These are phyloP conservation scores for Oryza australiensis DNA, from an alignment of 176 grass and related monocot genomes.

Conservation along the genomic window DNA sequence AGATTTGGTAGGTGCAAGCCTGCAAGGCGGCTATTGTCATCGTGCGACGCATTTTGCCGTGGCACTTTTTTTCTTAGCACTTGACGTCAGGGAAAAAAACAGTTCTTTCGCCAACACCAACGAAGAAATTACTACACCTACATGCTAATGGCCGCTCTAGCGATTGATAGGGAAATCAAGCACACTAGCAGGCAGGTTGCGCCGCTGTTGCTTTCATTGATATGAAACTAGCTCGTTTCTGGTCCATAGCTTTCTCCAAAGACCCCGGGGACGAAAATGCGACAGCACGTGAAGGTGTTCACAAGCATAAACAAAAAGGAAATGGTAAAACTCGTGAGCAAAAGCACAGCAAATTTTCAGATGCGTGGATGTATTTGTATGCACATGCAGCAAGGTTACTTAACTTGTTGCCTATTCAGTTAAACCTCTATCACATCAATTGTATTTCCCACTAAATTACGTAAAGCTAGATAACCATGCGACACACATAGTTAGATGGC, in stretches of 20 bases:
- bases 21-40: not conserved
- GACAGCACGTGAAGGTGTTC: conserved; percentile 11
- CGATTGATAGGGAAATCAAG: too few relatives aligned
- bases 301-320: not conserved
- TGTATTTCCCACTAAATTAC: not conserved
- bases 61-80: not conserved
- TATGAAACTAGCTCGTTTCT: not conserved
- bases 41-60: not conserved
- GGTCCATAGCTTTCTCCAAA: conserved; percentile 30
- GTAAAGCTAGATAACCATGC: not conserved
- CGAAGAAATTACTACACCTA: not conserved
- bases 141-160: not conserved
- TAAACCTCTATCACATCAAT: not conserved
- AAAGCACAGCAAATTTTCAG: not conserved
- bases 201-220: conserved; percentile 30
- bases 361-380: not conserved
- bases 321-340: not conserved
- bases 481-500: not conserved
- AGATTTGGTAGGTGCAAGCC: not conserved
- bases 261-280: conserved; percentile 16
- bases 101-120: not conserved
- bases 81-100: not conserved
- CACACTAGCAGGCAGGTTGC: not conserved
- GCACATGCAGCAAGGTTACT: not conserved
- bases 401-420: conserved; percentile 10